Base-by-base conservation (phyloP, 139 green algal species). In the Chlorella vulgaris region DNA sequence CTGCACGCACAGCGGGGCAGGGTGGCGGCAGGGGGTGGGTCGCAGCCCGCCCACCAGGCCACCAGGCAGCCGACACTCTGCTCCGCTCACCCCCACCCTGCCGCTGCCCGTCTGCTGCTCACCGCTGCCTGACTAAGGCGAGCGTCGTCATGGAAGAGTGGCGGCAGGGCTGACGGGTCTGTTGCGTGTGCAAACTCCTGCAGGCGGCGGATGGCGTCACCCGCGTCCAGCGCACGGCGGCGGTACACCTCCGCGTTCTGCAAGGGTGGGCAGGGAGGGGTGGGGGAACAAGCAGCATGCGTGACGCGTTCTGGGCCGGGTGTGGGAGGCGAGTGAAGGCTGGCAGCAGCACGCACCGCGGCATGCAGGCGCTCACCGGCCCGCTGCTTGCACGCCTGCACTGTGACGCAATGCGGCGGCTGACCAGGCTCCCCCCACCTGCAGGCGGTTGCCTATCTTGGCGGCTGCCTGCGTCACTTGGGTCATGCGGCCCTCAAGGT, bases 51-150 rank as follows among this genome's bases (percentile, higher is more conserved):
- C n/a, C 29, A 24, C 7, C 29, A 42, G 28, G n/a, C n/a, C 63
- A 47, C 63, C 13, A 15, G 60, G 60, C 67, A 51, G 4, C 69
- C 36, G 10, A 38, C 35, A 40, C 29, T 31, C 7, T 29, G 65
- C 7, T 42, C 10, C 39, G 18, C 19, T 29, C 58, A 10, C 7
- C 0, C 19, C 26, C 50, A 26, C 26, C 18, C 6, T n/a, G n/a
- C n/a, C n/a, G n/a, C n/a, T n/a, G n/a, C n/a, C n/a, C n/a, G n/a
- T 43, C 38, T 43, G 55, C 18, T 40, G 22, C 76, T 61, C 86
- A 91, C 89, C 69, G 90, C 91, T 43, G 88, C 90, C 36, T 92
- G 78, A 24, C 77, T 76, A 38, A 93, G 74, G 2, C 78, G 83
- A 10, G 81, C 60, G n/a, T 89, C 71, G 39, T 92, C 81, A 31